A percentile compares a stretch with the other conserved stretches of the same genome.
phyloP scores from a whole-genome alignment of 2,329 filamentous ascomycete genomes.

The Botrytis cinerea region DNA sequence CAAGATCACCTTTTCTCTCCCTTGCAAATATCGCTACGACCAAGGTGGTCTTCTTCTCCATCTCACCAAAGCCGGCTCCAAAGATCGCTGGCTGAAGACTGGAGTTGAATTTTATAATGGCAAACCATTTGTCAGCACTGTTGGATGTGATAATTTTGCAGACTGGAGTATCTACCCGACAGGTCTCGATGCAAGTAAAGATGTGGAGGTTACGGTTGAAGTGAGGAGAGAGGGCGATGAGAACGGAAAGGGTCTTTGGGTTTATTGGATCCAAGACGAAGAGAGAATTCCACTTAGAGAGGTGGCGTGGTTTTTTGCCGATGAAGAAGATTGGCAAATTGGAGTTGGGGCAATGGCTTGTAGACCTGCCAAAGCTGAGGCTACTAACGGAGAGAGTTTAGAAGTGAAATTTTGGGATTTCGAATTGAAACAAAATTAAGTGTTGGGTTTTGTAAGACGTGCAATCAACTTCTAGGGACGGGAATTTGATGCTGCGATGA shows the following conservation, averaged over 20 bases:
- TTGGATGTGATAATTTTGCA: constrained; percentile 7
- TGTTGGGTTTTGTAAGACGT: background rate
- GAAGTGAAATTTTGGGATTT: constrained; percentile 18
- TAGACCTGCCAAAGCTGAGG: constrained; percentile 10
- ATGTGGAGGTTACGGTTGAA: constrained; percentile 15
- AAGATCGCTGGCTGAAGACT: constrained; percentile 21
- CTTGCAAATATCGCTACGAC: constrained; percentile 18
- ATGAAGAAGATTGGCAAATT: constrained; percentile 12
- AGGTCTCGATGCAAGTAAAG: background rate
- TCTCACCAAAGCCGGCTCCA: background rate
- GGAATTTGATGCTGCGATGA: fast-evolving
- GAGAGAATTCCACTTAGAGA: constrained; percentile 20
- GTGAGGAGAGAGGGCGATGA: constrained; percentile 13
- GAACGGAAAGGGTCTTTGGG: constrained; percentile 18
- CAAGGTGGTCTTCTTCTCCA: constrained; percentile 22
- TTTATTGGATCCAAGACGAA: constrained; percentile 15
- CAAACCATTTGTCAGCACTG: constrained; percentile 10
- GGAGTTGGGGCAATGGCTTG: constrained; percentile 14
- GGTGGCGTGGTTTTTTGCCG: constrained; percentile 18
- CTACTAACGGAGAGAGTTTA: constrained; percentile 1
- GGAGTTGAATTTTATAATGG: constrained; percentile 21
- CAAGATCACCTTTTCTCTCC: constrained; percentile 11
- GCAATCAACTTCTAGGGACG: fast-evolving
- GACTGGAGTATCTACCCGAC: constrained; percentile 21
- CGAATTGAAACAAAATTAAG: background rate